Evolutionary conservation across 2,329 filamentous ascomycete species (phyloP).

Genomic region (Didymella arachidicola): DNA sequence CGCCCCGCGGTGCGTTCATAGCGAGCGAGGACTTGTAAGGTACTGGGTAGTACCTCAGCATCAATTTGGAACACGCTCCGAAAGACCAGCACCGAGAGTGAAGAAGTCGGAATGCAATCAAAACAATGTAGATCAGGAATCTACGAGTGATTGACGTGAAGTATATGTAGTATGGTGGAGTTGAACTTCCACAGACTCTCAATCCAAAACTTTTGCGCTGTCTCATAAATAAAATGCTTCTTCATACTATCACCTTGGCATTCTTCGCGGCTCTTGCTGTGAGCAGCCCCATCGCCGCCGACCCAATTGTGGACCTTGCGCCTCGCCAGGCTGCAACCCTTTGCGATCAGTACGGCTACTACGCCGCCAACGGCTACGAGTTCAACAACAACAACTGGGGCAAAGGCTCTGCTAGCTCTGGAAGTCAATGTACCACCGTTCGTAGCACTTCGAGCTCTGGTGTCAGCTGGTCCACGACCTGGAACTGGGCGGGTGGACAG

Average conservation of each 20-base stretch:
- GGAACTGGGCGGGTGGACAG: constrained; percentile 31
- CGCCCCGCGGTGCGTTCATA: not conserved
- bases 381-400: constrained; percentile 38
- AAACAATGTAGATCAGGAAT: not conserved
- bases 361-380: constrained; percentile 32
- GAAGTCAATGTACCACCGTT: constrained; percentile 33
- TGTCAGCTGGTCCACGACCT: constrained; percentile 28
- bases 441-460: constrained; percentile 25
- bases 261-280: constrained; percentile 6
- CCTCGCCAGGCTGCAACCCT: constrained; percentile 23
- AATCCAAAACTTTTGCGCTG: not conserved
- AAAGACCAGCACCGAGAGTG: not conserved
- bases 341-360: constrained; percentile 33
- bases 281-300: constrained; percentile 4
- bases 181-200: not conserved
- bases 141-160: not conserved
- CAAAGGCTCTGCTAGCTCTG: constrained; percentile 25
- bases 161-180: not conserved
- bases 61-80: not conserved
- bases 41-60: not conserved
- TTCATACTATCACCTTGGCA: constrained; percentile 4
- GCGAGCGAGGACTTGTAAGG: not conserved
- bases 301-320: not conserved
- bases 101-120: not conserved
- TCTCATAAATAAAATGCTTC: constrained; percentile 12